phyloP scores from a whole-genome alignment of 1,139 yeast species.

The Zygosaccharomyces sapae region DNA sequence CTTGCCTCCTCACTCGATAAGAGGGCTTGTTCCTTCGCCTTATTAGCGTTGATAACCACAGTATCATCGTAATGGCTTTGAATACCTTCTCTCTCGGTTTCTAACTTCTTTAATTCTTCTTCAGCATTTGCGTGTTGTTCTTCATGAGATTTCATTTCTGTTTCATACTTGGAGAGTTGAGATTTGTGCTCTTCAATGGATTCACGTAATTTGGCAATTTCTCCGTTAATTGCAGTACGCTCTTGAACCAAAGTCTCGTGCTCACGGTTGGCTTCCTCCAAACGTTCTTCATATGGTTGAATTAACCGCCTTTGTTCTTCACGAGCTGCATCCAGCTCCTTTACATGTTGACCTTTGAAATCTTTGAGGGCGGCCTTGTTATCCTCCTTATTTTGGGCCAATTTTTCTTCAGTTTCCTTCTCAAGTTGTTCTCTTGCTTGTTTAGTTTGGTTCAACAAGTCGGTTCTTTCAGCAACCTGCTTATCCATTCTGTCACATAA shows the following conservation, averaged over 20 bases:
- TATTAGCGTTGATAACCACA: conserved; percentile 24
- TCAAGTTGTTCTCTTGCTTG: conserved; percentile 27
- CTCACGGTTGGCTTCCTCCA: conserved; percentile 28
- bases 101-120: conserved; percentile 20
- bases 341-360: conserved; percentile 37
- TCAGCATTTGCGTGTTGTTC: conserved; percentile 24
- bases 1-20: conserved; percentile 32
- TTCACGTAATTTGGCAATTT: conserved; percentile 25
- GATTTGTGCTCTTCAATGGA: conserved; percentile 28
- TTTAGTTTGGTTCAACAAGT: conserved; percentile 31
- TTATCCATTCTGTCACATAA: conserved; percentile 29
- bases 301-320: conserved; percentile 30
- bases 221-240: conserved; percentile 26
- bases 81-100: conserved; percentile 21
- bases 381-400: conserved; percentile 21
- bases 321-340: conserved; percentile 31
- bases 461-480: conserved; percentile 30
- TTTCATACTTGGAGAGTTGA: conserved; percentile 26
- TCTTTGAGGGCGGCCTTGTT: conserved; percentile 31
- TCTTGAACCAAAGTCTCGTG: conserved; percentile 27
- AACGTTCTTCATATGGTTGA: conserved; percentile 29
- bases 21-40: conserved; percentile 31
- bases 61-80: conserved; percentile 20
- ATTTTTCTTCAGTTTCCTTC: conserved; percentile 24
- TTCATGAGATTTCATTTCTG: conserved; percentile 24